Percentiles rank a stretch among this genome's conserved stretches.
These are phyloP conservation scores for Barbarea vulgaris DNA, from an alignment of 345 rosid species.

Conservation along the genomic window DNA sequence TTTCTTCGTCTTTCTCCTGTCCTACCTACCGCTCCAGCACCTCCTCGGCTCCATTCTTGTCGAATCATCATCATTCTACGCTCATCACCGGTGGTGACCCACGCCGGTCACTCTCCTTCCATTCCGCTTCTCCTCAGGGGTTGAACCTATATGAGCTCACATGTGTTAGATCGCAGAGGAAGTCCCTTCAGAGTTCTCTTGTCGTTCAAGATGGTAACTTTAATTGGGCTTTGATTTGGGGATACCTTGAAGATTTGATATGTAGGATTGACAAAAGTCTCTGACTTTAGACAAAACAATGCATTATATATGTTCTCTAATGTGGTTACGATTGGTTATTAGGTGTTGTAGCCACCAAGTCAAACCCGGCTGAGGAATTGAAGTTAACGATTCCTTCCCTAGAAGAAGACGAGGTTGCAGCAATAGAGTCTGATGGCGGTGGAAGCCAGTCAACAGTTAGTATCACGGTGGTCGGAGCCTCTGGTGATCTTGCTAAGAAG, in stretches of 20 bases:
- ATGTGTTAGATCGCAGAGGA: slow-evolving; percentile 48
- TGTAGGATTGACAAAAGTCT: neutral
- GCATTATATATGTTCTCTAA: neutral
- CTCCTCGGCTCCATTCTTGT: slow-evolving; percentile 37
- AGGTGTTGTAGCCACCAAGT: slow-evolving; percentile 63
- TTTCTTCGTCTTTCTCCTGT: slow-evolving; percentile 29
- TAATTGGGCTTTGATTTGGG: slow-evolving; percentile 12
- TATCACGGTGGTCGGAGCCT: slow-evolving; percentile 95
- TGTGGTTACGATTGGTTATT: slow-evolving; percentile 10
- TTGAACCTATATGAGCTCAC: slow-evolving; percentile 32
- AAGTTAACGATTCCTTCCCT: slow-evolving; percentile 47
- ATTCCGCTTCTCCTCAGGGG: slow-evolving; percentile 32
- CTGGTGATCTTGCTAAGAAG: slow-evolving; percentile 99
- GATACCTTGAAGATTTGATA: neutral
- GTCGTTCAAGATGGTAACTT: slow-evolving; percentile 54
- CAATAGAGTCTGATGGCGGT: slow-evolving; percentile 40
- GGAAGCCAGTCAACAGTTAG: slow-evolving; percentile 67
- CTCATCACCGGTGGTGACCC: slow-evolving; percentile 36
- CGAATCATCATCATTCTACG: slow-evolving; percentile 15
- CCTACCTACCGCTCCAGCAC: slow-evolving; percentile 15
- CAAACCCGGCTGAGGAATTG: slow-evolving; percentile 36
- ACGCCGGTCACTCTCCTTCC: slow-evolving; percentile 48
- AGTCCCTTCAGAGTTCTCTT: slow-evolving; percentile 42
- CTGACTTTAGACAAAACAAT: neutral
- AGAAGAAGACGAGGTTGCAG: slow-evolving; percentile 45